Base-by-base conservation (phyloP, 257 asterid genomes). In the Solanum ossicruentum region DNA sequence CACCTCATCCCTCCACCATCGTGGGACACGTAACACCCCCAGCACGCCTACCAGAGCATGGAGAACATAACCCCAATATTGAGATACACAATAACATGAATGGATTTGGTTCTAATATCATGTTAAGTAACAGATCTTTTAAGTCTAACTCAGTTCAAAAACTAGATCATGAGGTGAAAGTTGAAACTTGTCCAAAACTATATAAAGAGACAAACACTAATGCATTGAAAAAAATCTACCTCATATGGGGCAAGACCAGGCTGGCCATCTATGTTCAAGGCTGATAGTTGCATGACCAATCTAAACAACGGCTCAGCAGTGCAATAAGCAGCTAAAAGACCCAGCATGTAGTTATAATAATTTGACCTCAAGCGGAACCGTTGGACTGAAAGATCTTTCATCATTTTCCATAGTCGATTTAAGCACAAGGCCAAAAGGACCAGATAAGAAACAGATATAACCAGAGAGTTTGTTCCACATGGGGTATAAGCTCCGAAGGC, bases 401-500 rank as follows among this genome's bases (percentile, higher is more conserved):
- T 91, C 41, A 87, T 81, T 83, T 70, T 84, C 96, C 94, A 91
- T 85, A 93, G 81, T 86, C 98, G 91, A 28, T 89, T 89, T 43
- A 91, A 78, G 91, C 96, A 91, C 88, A 94, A 58, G 49, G 95
- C 95, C 77, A 97, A 52, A 82, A 97, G 91, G 81, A 92, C 96
- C 89, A 96, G 87, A 85, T 94, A 90, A 49, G 98, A 90, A 73
- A 93, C 78, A 85, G 93, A 91, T 83, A 92, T 88, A 63, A 95
- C 98, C 83, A 94, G 75, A 84, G 98, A 84, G 88, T 96, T 95
- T 8, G 92, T 91, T 55, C 92, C 98, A 86, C 99, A 96, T 2
- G 99, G 97, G 49, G 98, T 93, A 82, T 89, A 93, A 80, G 96
- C 93, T 86, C 99, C 99, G 18, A 96, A 96, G 23, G 98, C 97